Base-by-base conservation (phyloP, 805 yeast species). In the Maudiozyma bulderi region DNA sequence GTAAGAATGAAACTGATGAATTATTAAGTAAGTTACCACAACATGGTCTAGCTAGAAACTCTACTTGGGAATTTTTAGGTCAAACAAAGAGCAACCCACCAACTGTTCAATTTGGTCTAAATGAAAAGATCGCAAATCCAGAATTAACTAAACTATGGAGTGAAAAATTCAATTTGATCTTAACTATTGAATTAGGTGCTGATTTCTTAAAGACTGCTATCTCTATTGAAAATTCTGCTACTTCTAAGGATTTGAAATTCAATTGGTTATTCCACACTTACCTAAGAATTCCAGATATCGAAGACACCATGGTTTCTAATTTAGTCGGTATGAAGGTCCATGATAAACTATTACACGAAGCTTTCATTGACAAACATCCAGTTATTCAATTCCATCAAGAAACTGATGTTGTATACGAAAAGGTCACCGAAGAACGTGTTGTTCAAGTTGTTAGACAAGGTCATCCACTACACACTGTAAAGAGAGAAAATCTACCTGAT, bases 241-340 rank as follows among this genome's bases (percentile, higher is more conserved):
- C 51, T 31, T 45, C 61, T 6, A 59, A 66, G 28, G 73, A 74
- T 49, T 86, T 87, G 73, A 87, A 84, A 54, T 91, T 91, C 79
- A 86, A 91, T 65, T 87, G 96, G 85, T 76, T 91, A 53, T 90
- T 91, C 82, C 99, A 91, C 70, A 86, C 96, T 15, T 91, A 91
- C 66, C 76, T 84, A 66, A 72, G 72, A 49, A 76, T 89, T 32
- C 80, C 75, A 29, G 96, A 90, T 60, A 81, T 93, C 54, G 84
- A 83, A 48, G 89, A 85, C 52, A 76, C 84, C 1, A 68, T 83
- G 52, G 88, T 91, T 29, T 79, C 83, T 50, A 95, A 95, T 54
- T 72, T 91, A 52, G 78, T 81, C 43, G 95, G 90, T 40, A 78
- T 81, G 53, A 56, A 70, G 11, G 83, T 89, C 58, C 80, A 73